Base-by-base conservation (phyloP, 2,329 filamentous ascomycete genomes). In the Cercospora zeae-maydis region DNA sequence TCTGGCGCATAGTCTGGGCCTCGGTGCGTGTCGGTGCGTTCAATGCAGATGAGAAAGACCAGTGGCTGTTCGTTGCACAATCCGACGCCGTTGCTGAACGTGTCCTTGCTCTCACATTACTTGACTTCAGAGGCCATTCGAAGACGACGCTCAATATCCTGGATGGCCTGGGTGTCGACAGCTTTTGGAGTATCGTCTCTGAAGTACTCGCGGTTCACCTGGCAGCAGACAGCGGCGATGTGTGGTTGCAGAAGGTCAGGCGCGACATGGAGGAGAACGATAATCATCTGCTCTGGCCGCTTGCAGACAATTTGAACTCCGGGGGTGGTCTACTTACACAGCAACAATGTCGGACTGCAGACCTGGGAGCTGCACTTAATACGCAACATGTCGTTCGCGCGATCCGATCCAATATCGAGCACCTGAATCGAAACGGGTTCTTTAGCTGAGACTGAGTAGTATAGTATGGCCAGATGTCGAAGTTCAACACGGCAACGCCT, bases 1-100 rank as follows among this genome's bases (percentile, higher is more conserved):
- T 59, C 6, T 59, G 58, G 58, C 42, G 58, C 9, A 39, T 59
- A 9, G 45, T 59, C 4, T 59, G 58, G 58, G 58, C 58, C 21
- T 34, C 47, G 5, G 11, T 42, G 13, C 58, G 58, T 11, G 14
- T 45, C 1, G 39, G 16, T 21, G 39, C 37, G 9, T 42, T 42
- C 37, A 42, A 42, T 16, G 37, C 37, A 9, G 37, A 42, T 8
- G 37, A 42, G 19, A n/a, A 16, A 10, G 37, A 45, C 9, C 39
- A 45, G 5, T 21, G 39, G 39, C 19, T 45, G 16, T 45, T 45
- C 19, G 39, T 21, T 13, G 39, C 39, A 4, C 16, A 45, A 11
- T 45, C 16, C 4, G 16, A 45, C 21, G 39, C 39, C 21, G 39
- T 45, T 21, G 39, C 39, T 13, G 39, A 45, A 16, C 39, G 39